phyloP scores from a whole-genome alignment of 2,329 filamentous ascomycete genomes.

The Aspergillus luchuensis region DNA sequence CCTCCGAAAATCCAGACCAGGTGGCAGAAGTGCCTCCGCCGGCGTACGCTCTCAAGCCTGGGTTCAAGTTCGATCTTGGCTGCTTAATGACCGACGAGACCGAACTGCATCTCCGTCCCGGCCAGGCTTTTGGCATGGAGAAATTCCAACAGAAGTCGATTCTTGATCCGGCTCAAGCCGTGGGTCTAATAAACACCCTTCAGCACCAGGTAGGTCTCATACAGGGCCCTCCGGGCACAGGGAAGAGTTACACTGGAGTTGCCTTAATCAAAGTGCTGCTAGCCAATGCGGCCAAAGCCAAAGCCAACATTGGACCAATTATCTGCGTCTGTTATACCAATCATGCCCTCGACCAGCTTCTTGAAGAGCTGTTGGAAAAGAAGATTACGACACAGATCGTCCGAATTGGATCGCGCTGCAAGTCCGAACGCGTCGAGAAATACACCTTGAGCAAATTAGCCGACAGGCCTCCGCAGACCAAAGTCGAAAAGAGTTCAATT shows the following conservation, averaged over 20 bases:
- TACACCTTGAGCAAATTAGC: slow-evolving; percentile 52
- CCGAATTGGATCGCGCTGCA: slow-evolving; percentile 62
- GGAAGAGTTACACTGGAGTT: slow-evolving; percentile 32
- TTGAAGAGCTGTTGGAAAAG: slow-evolving; percentile 59
- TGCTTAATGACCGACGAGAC: slow-evolving; percentile 30
- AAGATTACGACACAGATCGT: slow-evolving; percentile 51
- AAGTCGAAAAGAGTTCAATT: slow-evolving; percentile 30
- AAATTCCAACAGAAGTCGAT: slow-evolving; percentile 20
- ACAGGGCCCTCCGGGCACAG: slow-evolving; percentile 34
- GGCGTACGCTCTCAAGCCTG: slow-evolving; percentile 51
- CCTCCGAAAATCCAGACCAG: slow-evolving; percentile 9
- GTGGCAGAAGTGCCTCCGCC: slow-evolving; percentile 48
- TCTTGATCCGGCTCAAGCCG: slow-evolving; percentile 26
- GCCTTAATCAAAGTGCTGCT: slow-evolving; percentile 30
- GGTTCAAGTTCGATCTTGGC: slow-evolving; percentile 51
- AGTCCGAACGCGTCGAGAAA: slow-evolving; percentile 54
- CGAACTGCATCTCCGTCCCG: slow-evolving; percentile 20
- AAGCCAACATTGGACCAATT: slow-evolving; percentile 46
- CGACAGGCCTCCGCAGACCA: slow-evolving; percentile 39
- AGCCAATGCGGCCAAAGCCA: slow-evolving; percentile 25
- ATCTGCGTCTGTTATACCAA: slow-evolving; percentile 55
- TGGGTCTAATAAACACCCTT: slow-evolving; percentile 22
- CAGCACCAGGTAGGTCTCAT: slow-evolving; percentile 26
- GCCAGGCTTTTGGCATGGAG: slow-evolving; percentile 20
- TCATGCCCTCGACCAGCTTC: slow-evolving; percentile 59